phyloP scores from a whole-genome alignment of 1,139 yeast species.

The Debaryomyces subglobosus region DNA sequence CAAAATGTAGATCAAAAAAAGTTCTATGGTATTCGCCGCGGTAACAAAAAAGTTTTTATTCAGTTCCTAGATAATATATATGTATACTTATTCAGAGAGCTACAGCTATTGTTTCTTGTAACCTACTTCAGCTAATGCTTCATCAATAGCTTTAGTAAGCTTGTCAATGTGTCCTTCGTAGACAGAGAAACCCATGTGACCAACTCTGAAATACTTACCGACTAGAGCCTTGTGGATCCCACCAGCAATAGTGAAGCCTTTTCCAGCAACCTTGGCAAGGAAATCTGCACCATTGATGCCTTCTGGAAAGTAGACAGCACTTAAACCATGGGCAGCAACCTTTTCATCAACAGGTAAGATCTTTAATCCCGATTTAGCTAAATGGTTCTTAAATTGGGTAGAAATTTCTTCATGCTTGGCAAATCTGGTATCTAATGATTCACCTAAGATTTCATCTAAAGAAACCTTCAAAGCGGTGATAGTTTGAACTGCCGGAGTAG shows the following conservation, averaged over 20 bases:
- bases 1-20: neutral
- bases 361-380: slow-evolving; percentile 62
- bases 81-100: neutral
- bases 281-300: slow-evolving; percentile 70
- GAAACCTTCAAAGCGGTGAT: slow-evolving; percentile 81
- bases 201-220: slow-evolving; percentile 86
- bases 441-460: slow-evolving; percentile 67
- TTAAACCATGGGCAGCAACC: slow-evolving; percentile 84
- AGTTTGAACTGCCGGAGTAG: slow-evolving; percentile 91
- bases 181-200: slow-evolving; percentile 83
- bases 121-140: slow-evolving; percentile 37
- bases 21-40: slow-evolving; percentile 1
- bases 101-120: slow-evolving; percentile 11
- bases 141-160: slow-evolving; percentile 40
- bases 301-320: slow-evolving; percentile 85
- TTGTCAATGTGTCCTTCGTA: slow-evolving; percentile 47
- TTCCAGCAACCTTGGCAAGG: slow-evolving; percentile 53
- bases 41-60: neutral
- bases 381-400: slow-evolving; percentile 60
- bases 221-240: slow-evolving; percentile 86
- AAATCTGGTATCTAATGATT: slow-evolving; percentile 63
- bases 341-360: slow-evolving; percentile 63
- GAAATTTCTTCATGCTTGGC: slow-evolving; percentile 66
- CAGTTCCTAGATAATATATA: slow-evolving; percentile 1
- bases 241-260: slow-evolving; percentile 85